Evolutionary conservation across 164 flowering plant species (phyloP).

Genomic region (Vitis amurensis): DNA sequence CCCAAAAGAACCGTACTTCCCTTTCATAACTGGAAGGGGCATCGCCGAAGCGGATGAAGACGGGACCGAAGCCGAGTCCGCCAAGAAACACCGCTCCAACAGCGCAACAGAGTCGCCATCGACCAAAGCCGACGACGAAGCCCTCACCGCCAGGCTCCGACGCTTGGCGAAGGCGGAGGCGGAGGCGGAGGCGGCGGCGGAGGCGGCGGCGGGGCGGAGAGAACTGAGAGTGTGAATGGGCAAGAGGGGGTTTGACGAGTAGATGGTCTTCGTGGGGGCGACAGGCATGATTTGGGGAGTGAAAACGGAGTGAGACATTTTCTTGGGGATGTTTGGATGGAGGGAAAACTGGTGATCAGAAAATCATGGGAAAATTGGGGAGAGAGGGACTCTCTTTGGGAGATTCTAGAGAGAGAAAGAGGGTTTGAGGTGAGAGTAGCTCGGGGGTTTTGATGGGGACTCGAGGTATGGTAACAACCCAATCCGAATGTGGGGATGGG

Average conservation of each 20-base stretch:
- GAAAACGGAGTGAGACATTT: conserved; percentile 48
- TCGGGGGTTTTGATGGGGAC: conserved; percentile 13
- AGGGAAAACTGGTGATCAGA: not conserved
- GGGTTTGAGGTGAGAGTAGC: not conserved
- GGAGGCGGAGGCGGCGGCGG: not conserved
- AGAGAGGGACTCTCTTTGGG: conserved; percentile 8
- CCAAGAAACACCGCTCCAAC: conserved; percentile 66
- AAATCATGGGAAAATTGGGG: not conserved
- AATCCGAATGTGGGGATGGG: conserved; percentile 5
- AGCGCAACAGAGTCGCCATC: conserved; percentile 44
- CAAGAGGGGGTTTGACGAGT: conserved; percentile 10
- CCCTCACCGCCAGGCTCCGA: conserved; percentile 14
- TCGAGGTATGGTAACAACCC: conserved; percentile 12
- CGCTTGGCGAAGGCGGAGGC: conserved; percentile 1
- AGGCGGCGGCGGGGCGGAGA: not conserved
- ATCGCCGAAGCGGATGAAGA: conserved; percentile 23
- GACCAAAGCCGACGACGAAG: conserved; percentile 33
- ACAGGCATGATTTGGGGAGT: conserved; percentile 33
- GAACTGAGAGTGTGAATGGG: conserved; percentile 7
- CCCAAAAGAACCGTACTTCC: conserved; percentile 62
- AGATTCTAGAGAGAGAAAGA: conserved; percentile 17
- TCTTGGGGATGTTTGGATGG: conserved; percentile 7
- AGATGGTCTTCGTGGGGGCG: conserved; percentile 18
- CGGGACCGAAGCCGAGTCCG: conserved; percentile 27
- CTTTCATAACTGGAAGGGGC: conserved; percentile 62